Base-by-base conservation (phyloP, 2,329 filamentous ascomycete species). In the Botrytis porri region DNA sequence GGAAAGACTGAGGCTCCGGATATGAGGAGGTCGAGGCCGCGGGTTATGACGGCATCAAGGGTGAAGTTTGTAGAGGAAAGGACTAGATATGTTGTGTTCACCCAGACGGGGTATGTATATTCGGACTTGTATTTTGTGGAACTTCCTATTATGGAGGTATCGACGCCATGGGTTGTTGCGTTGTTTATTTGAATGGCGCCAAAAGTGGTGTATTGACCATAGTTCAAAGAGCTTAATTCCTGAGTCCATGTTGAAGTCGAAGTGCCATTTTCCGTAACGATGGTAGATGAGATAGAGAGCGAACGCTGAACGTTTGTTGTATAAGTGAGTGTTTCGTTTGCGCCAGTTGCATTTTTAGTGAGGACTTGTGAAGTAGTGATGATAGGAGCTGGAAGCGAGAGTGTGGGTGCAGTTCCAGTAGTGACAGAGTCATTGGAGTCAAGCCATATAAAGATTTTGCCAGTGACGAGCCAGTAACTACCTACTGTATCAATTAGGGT, bases 391-490 rank as follows among this genome's bases (percentile, higher is more conserved):
- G 73, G 77, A 60, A 73, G 75, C 8, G 76, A 70, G 22, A 84
- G 75, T 1, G 54, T 79, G 1, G 84, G 83, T 18, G 79, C 63
- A 1, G 77, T 80, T 20, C 87, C 88, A 1, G 85, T 89, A 0
- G 89, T 90, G 70, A 88, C 80, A 29, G 84, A 85, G 14, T 80
- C 82, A 3, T 82, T 75, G 8, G 82, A 80, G 77, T 91, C 89
- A 0, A 91, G 84, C 89, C 92, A 96, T n/a, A 94, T 77, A 79
- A 96, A 95, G 18, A 95, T 84, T 81, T 95, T 96, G 57, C 92
- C 93, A 0, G 90, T 92, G 4, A 96, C 86, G 25, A 92, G 86
- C 93, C 93, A 96, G 78, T 89, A 89, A 70, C 85, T 86, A n/a
- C 85, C 88, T 3, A 92, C 88, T 0, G 85, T 85, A 35, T 86